A percentile compares a stretch with the other conserved stretches of the same genome.
phyloP scores from a whole-genome alignment of 2,329 filamentous ascomycete genomes.

The Grosmannia huntii region DNA sequence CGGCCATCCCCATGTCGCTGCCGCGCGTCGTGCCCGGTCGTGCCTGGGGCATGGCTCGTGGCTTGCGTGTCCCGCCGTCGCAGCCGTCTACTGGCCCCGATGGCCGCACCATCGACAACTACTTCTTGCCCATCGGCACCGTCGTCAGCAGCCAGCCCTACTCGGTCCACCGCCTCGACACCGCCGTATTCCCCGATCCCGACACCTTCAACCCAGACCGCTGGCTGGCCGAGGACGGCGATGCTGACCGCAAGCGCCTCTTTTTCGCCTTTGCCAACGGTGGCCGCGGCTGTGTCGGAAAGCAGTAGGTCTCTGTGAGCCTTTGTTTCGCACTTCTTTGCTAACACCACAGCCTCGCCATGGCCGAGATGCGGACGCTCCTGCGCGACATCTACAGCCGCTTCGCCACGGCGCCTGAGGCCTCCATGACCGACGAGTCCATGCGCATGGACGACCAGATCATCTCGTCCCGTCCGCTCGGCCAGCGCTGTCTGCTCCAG shows the following conservation, averaged over 20 bases:
- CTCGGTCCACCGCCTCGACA: constrained; percentile 45
- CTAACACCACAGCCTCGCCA: constrained; percentile 34
- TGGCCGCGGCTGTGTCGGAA: constrained; percentile 52
- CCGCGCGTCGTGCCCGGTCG: constrained; percentile 42
- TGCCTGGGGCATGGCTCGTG: background rate
- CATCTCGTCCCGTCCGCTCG: constrained; percentile 50
- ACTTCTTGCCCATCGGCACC: constrained; percentile 37
- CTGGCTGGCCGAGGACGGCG: constrained; percentile 65
- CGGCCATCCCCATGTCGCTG: constrained; percentile 55
- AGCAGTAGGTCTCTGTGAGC: constrained; percentile 41
- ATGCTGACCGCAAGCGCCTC: constrained; percentile 51
- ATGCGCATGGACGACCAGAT: constrained; percentile 58
- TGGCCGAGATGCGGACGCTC: constrained; percentile 56
- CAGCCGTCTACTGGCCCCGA: background rate
- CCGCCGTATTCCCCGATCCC: constrained; percentile 62
- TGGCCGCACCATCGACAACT: constrained; percentile 42
- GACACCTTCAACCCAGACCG: constrained; percentile 69
- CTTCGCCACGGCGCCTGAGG: constrained; percentile 42
- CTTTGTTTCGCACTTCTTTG: background rate
- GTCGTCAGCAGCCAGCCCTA: constrained; percentile 50
- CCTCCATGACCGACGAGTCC: constrained; percentile 36
- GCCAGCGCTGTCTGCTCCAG: constrained; percentile 43
- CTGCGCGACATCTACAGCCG: constrained; percentile 48
- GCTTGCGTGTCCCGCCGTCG: background rate
- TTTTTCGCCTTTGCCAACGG: constrained; percentile 57